Conservation (phyloP, 345 rosid genomes). For the Odontarrhena argentea region DNA sequence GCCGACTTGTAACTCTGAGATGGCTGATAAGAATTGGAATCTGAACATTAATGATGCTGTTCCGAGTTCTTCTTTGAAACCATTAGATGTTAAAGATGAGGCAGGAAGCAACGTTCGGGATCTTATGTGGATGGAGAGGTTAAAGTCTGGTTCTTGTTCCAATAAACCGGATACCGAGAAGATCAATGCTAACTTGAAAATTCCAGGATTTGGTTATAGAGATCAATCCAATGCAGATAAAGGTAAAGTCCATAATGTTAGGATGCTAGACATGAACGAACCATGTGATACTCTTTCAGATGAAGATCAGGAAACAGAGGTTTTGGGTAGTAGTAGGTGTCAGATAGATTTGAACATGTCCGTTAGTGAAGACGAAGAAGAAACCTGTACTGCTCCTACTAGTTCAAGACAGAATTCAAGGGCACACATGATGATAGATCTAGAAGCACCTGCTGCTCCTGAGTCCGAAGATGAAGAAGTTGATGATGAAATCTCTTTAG, state of each 20-base stretch:
- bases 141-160: conserved; percentile 40
- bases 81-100: conserved; percentile 39
- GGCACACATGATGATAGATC: conserved; percentile 54
- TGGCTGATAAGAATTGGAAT: conserved; percentile 46
- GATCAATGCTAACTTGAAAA: conserved; percentile 39
- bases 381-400: conserved; percentile 41
- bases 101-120: conserved; percentile 42
- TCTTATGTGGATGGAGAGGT: conserved; percentile 38
- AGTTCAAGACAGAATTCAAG: conserved; percentile 43
- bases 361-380: conserved; percentile 49
- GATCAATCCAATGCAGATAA: conserved; percentile 46
- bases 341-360: conserved; percentile 67
- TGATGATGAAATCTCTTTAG: neutral
- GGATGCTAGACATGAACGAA: conserved; percentile 79
- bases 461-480: conserved; percentile 41
- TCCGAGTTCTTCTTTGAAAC: conserved; percentile 40
- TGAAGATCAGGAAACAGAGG: conserved; percentile 34
- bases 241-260: conserved; percentile 46
- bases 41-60: conserved; percentile 38
- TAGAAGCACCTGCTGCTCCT: conserved; percentile 54
- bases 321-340: conserved; percentile 38
- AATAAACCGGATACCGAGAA: conserved; percentile 41
- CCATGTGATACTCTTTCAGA: conserved; percentile 67
- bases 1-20: conserved; percentile 41
- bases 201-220: conserved; percentile 50